Conservation (phyloP, 2,329 filamentous ascomycete species). For the Aspergillus piperis region DNA sequence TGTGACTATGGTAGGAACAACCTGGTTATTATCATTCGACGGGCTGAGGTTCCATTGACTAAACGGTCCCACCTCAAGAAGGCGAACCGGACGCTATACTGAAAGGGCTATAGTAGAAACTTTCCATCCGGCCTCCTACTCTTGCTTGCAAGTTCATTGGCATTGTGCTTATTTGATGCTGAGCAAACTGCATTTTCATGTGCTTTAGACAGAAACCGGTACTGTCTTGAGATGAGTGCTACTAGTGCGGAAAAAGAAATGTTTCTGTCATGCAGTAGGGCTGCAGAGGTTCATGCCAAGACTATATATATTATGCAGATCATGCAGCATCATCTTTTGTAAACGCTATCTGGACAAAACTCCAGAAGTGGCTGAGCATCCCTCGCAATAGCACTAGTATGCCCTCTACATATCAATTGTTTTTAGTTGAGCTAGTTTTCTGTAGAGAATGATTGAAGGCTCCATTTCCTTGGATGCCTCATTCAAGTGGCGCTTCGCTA, state of each 20-base stretch:
- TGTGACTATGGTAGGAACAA: not conserved
- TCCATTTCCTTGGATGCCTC: too few relatives aligned
- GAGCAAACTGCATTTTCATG: too few relatives aligned
- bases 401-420: too few relatives aligned
- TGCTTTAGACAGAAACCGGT: too few relatives aligned
- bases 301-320: not conserved
- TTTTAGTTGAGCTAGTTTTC: too few relatives aligned
- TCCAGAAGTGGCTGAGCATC: too few relatives aligned
- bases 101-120: conserved; percentile 1
- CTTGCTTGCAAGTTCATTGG: not conserved
- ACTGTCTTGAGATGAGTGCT: not conserved
- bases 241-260: not conserved
- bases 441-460: too few relatives aligned
- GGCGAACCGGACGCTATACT: conserved; percentile 3
- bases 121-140: not conserved
- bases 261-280: not conserved
- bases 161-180: too few relatives aligned
- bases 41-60: not conserved
- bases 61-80: conserved; percentile 4
- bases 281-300: not conserved
- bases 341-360: not conserved
- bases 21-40: conserved; percentile 1
- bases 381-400: too few relatives aligned
- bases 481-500: too few relatives aligned
- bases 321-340: not conserved